Evolutionary conservation across 768 basidiomycete species (phyloP).

Genomic region (Phylloporus arenicola): DNA sequence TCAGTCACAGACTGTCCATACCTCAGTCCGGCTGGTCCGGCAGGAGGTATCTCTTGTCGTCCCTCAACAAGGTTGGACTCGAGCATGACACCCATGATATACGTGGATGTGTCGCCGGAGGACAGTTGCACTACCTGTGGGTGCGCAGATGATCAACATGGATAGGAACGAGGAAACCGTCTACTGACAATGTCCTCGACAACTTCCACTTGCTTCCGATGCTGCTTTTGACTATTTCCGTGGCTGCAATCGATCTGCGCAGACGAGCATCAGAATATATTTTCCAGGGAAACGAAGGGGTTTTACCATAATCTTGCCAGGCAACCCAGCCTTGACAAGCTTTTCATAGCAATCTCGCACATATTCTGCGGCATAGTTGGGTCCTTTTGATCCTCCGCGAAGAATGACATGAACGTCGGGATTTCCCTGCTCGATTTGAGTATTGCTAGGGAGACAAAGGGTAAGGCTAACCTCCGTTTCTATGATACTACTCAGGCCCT

Average conservation of each 20-base stretch:
- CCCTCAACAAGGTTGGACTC: conserved; percentile 89
- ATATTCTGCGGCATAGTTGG: conserved; percentile 79
- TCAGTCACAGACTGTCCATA: conserved; percentile 89
- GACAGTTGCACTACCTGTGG: conserved; percentile 67
- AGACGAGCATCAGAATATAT: neutral
- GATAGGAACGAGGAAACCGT: neutral
- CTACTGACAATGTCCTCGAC: conserved; percentile 78
- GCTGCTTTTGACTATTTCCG: conserved; percentile 91
- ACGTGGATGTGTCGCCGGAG: conserved; percentile 58
- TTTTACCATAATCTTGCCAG: conserved; percentile 81
- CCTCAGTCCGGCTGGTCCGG: conserved; percentile 65
- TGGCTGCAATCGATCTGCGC: conserved; percentile 91
- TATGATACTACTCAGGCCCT: conserved; percentile 89
- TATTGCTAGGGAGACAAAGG: neutral
- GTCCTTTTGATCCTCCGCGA: conserved; percentile 83
- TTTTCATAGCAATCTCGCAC: conserved; percentile 73
- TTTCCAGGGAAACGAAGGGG: neutral
- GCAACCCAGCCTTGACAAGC: conserved; percentile 71
- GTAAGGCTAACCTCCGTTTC: conserved; percentile 70
- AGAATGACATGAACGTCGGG: conserved; percentile 92
- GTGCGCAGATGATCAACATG: conserved; percentile 9
- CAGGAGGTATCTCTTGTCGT: conserved; percentile 74
- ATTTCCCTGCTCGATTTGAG: conserved; percentile 56
- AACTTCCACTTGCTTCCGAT: conserved; percentile 81
- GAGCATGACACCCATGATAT: conserved; percentile 93